These are phyloP conservation scores for Mimosa pudica DNA, from an alignment of 306 rosid genomes.

Conservation along the genomic window DNA sequence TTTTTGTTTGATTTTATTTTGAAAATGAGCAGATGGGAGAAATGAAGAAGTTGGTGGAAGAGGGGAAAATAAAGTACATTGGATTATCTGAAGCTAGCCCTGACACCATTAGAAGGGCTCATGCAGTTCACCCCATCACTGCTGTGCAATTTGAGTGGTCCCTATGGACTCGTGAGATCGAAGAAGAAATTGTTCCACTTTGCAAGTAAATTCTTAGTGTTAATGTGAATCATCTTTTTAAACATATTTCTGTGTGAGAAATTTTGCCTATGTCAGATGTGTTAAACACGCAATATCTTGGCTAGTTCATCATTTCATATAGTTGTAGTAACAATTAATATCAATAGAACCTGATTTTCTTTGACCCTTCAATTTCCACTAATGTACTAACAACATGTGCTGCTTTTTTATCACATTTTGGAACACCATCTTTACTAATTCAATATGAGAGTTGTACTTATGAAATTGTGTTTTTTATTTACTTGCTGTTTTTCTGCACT, in stretches of 20 bases:
- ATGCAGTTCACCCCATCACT: conserved; percentile 78
- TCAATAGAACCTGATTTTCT: background rate
- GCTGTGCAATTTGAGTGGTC: conserved; percentile 82
- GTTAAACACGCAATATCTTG: background rate
- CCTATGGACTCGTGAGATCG: conserved; percentile 84
- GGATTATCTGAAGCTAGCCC: conserved; percentile 76
- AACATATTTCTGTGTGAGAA: background rate
- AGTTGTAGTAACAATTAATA: background rate
- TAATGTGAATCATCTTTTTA: background rate
- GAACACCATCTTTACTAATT: conserved; percentile 1
- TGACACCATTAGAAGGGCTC: conserved; percentile 77
- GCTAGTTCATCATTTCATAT: conserved; percentile 3
- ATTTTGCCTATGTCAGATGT: background rate
- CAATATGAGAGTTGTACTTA: background rate
- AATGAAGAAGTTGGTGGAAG: conserved; percentile 66
- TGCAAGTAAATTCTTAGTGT: conserved; percentile 51
- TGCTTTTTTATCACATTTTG: background rate
- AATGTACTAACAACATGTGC: too few species aligned
- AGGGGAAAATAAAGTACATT: conserved; percentile 71
- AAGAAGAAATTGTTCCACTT: conserved; percentile 64
- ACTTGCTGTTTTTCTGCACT: conserved; percentile 2
- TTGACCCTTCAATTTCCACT: background rate
- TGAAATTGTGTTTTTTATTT: conserved; percentile 10
- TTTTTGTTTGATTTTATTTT: conserved; percentile 18
- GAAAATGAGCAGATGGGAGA: conserved; percentile 55